Percentiles rank a stretch among this genome's conserved stretches.
phyloP scores from a whole-genome alignment of 441 rosid species.

The Gossypium laxum region DNA sequence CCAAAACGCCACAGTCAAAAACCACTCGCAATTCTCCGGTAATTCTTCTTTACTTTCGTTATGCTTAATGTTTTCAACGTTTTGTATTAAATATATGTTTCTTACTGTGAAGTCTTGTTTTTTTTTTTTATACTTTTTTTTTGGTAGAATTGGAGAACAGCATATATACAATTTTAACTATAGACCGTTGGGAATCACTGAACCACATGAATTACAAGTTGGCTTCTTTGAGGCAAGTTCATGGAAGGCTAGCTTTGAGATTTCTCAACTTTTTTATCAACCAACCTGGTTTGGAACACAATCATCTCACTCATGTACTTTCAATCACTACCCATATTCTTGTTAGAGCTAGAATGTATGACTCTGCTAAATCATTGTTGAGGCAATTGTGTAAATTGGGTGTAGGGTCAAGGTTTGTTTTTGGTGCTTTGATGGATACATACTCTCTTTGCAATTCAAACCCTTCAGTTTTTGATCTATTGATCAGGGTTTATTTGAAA shows the following conservation, averaged over 20 bases:
- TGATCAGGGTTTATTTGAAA: constrained; percentile 57
- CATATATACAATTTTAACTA: constrained; percentile 56
- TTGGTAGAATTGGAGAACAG: constrained; percentile 51
- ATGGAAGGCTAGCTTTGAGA: constrained; percentile 75
- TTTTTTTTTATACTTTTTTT: not conserved
- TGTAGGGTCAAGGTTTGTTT: constrained; percentile 39
- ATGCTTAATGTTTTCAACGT: not conserved
- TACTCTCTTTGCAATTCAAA: constrained; percentile 74
- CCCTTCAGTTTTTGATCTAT: constrained; percentile 71
- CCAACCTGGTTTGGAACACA: constrained; percentile 56
- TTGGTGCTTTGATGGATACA: constrained; percentile 58
- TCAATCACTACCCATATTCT: constrained; percentile 69
- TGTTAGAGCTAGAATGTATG: constrained; percentile 71
- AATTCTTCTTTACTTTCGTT: constrained; percentile 5
- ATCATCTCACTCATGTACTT: constrained; percentile 30
- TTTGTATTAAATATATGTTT: not conserved
- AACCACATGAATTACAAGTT: constrained; percentile 66
- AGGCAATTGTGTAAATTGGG: constrained; percentile 39
- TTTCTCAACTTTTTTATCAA: constrained; percentile 55
- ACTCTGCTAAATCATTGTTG: constrained; percentile 46
- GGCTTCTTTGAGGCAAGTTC: constrained; percentile 52
- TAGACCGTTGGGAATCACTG: constrained; percentile 73
- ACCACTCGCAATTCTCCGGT: constrained; percentile 23
- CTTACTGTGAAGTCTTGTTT: constrained; percentile 10
- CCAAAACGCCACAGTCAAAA: constrained; percentile 11